Evolutionary conservation across 805 yeast species (phyloP).

Genomic region (Metschnikowia reukaufii): DNA sequence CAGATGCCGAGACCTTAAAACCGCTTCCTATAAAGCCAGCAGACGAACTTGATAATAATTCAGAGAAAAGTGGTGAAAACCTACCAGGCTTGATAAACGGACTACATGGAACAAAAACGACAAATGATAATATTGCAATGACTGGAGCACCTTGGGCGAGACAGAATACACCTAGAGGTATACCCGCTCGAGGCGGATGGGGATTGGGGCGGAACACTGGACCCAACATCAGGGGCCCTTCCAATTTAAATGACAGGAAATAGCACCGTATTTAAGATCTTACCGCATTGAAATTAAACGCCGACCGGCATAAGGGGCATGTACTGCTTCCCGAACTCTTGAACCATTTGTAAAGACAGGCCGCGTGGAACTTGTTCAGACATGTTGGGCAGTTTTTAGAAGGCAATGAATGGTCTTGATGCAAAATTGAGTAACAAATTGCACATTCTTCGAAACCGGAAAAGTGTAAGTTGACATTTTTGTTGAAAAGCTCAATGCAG

Average conservation of each 20-base stretch:
- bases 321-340: slow-evolving; percentile 89
- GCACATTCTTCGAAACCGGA: slow-evolving; percentile 97
- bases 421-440: slow-evolving; percentile 89
- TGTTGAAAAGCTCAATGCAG: slow-evolving; percentile 65
- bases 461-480: slow-evolving; percentile 79
- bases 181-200: slow-evolving; percentile 1
- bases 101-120: slow-evolving; percentile 28
- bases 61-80: slow-evolving; percentile 6
- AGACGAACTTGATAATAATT: not conserved
- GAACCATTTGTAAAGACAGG: slow-evolving; percentile 96
- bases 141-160: slow-evolving; percentile 45
- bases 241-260: not conserved
- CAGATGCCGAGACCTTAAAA: slow-evolving; percentile 10
- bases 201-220: slow-evolving; percentile 1
- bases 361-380: slow-evolving; percentile 91
- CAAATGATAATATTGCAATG: slow-evolving; percentile 30
- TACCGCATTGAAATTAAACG: slow-evolving; percentile 45
- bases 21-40: slow-evolving; percentile 9
- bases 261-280: not conserved
- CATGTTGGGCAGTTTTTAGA: slow-evolving; percentile 87
- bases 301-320: slow-evolving; percentile 89
- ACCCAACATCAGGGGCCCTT: not conserved
- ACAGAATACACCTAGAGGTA: not conserved
- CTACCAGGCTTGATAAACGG: slow-evolving; percentile 25
- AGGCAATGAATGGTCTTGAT: slow-evolving; percentile 88